Percentiles rank a stretch among this genome's conserved stretches.
phyloP scores from a whole-genome alignment of 2,329 filamentous ascomycete genomes.

The Metarhizium humberi region DNA sequence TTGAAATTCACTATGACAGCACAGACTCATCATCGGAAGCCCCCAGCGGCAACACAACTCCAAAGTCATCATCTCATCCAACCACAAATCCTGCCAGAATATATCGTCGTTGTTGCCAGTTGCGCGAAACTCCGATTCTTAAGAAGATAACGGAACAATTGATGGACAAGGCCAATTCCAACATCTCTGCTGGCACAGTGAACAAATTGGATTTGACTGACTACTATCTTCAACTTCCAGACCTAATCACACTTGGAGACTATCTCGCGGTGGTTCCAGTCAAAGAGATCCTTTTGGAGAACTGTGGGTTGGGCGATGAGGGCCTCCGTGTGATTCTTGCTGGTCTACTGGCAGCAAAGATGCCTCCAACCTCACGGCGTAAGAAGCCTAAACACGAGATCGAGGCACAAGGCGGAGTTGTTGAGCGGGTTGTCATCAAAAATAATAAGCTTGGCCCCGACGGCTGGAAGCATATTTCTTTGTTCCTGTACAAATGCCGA shows the following conservation, averaged over 20 bases:
- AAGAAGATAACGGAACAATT: slow-evolving; percentile 90
- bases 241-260: slow-evolving; percentile 81
- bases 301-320: slow-evolving; percentile 80
- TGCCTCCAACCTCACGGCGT: slow-evolving; percentile 43
- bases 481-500: slow-evolving; percentile 85
- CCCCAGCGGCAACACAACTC: slow-evolving; percentile 9
- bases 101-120: slow-evolving; percentile 87
- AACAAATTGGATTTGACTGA: slow-evolving; percentile 75
- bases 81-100: slow-evolving; percentile 89
- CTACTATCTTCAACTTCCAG: slow-evolving; percentile 73
- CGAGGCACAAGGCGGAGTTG: slow-evolving; percentile 55
- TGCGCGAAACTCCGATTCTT: slow-evolving; percentile 84
- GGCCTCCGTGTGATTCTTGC: slow-evolving; percentile 79
- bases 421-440: slow-evolving; percentile 81
- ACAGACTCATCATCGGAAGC: slow-evolving; percentile 45
- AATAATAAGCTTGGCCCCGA: slow-evolving; percentile 83
- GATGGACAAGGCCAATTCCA: slow-evolving; percentile 56
- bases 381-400: slow-evolving; percentile 34
- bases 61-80: slow-evolving; percentile 38
- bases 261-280: slow-evolving; percentile 91
- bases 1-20: slow-evolving; percentile 69
- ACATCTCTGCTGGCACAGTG: slow-evolving; percentile 63
- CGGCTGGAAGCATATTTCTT: slow-evolving; percentile 83
- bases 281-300: slow-evolving; percentile 75
- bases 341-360: slow-evolving; percentile 72